Evolutionary conservation across 306 rosid species (phyloP).

Genomic region (Glycyrrhiza uralensis): DNA sequence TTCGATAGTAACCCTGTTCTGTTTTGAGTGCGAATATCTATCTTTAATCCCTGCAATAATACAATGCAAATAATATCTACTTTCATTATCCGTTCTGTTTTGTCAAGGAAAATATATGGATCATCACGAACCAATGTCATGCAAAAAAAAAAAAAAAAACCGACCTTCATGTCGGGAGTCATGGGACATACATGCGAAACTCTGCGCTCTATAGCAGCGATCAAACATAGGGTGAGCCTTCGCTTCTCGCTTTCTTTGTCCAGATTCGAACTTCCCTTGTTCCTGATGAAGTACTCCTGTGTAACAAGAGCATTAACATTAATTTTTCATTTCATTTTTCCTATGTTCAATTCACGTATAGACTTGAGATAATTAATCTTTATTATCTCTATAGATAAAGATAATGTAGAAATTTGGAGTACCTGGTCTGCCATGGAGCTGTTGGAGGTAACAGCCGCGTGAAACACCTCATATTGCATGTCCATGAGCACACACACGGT

Average conservation of each 20-base stretch:
- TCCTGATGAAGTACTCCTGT: constrained; percentile 68
- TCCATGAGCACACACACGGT: constrained; percentile 66
- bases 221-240: constrained; percentile 44
- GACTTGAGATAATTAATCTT: no score
- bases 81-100: neutral
- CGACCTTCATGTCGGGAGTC: neutral
- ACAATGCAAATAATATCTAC: no score
- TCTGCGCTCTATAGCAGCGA: constrained; percentile 71
- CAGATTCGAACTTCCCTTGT: constrained; percentile 30
- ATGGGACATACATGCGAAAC: constrained; percentile 43
- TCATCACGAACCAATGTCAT: neutral
- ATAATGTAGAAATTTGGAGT: no score
- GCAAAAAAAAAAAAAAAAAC: neutral
- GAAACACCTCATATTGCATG: constrained; percentile 62
- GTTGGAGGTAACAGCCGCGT: constrained; percentile 53
- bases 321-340: no score
- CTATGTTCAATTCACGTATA: no score
- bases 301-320: neutral
- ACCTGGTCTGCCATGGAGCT: constrained; percentile 41
- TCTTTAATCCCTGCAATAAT: constrained; percentile 44
- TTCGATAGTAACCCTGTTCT: constrained; percentile 50
- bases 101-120: neutral
- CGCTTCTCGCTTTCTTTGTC: constrained; percentile 46
- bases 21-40: constrained; percentile 43
- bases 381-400: no score